These are phyloP conservation scores for Albugo candida DNA, from an alignment of 352 stramenopile species.

Conservation along the genomic window DNA sequence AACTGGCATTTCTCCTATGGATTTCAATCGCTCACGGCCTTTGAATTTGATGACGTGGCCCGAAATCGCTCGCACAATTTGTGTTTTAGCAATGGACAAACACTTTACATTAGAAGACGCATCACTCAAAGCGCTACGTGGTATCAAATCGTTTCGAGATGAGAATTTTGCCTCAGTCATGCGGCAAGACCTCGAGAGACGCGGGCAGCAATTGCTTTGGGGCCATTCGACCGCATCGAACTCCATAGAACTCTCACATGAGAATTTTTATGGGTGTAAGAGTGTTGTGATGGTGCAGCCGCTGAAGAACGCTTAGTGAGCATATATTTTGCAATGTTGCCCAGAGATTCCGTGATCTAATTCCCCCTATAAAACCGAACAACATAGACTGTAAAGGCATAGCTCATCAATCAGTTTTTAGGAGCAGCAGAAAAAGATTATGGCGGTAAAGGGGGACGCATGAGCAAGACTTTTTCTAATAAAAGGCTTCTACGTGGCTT, in stretches of 20 bases:
- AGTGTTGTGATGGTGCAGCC: too few relatives aligned
- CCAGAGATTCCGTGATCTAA: too few relatives aligned
- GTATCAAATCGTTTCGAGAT: constrained; percentile 46
- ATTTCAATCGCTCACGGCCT: constrained; percentile 49
- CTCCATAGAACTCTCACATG: too few relatives aligned
- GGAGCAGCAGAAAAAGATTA: too few relatives aligned
- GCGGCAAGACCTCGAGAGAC: constrained; percentile 16
- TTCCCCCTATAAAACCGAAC: too few relatives aligned
- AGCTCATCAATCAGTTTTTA: too few relatives aligned
- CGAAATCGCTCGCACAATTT: constrained; percentile 58
- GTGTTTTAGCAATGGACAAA: constrained; percentile 46
- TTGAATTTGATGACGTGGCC: constrained; percentile 65
- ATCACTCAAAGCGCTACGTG: constrained; percentile 53
- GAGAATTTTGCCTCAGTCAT: constrained; percentile 36
- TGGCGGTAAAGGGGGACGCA: too few relatives aligned
- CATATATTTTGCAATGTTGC: too few relatives aligned
- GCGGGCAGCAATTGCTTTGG: constrained; percentile 23
- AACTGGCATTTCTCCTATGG: constrained; percentile 41
- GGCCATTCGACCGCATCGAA: constrained; percentile 14
- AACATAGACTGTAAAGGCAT: too few relatives aligned
- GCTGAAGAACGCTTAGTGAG: not conserved
- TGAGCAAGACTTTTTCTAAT: too few relatives aligned
- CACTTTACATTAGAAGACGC: constrained; percentile 49
- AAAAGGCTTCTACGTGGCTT: too few relatives aligned
- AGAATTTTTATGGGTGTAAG: too few relatives aligned